A percentile compares a stretch with the other conserved stretches of the same genome.
Evolutionary conservation across 192 early-diverging fungal genomes (phyloP).

Genomic region (Coemansia sp.): DNA sequence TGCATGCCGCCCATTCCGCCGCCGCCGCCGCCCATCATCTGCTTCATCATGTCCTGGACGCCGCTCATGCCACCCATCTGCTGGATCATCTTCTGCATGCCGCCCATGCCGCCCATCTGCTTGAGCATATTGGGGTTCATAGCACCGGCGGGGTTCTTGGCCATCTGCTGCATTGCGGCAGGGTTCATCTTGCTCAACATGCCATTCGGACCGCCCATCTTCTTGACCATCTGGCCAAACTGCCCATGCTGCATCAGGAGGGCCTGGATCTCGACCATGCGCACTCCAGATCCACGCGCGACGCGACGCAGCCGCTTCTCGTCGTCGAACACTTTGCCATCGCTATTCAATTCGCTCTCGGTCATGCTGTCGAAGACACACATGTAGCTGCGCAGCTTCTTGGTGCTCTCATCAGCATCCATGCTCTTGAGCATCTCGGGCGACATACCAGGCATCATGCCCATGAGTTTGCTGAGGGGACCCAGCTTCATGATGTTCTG

Average conservation of each 20-base stretch:
- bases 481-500: slow-evolving; percentile 89
- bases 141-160: slow-evolving; percentile 69
- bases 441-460: slow-evolving; percentile 78
- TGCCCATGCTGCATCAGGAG: slow-evolving; percentile 72
- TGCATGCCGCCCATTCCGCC: slow-evolving; percentile 54
- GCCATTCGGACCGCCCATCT: slow-evolving; percentile 89
- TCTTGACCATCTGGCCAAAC: slow-evolving; percentile 88
- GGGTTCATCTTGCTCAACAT: slow-evolving; percentile 71
- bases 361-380: slow-evolving; percentile 98
- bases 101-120: slow-evolving; percentile 70
- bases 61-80: slow-evolving; percentile 57
- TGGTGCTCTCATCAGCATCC: slow-evolving; percentile 62
- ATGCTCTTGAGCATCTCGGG: slow-evolving; percentile 61
- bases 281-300: slow-evolving; percentile 83
- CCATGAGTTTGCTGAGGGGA: slow-evolving; percentile 88
- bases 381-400: slow-evolving; percentile 71
- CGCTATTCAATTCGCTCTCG: slow-evolving; percentile 82
- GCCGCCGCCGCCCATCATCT: slow-evolving; percentile 60
- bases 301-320: slow-evolving; percentile 77
- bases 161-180: slow-evolving; percentile 55
- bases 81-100: slow-evolving; percentile 56
- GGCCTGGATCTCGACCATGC: slow-evolving; percentile 79
- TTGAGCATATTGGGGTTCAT: slow-evolving; percentile 70
- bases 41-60: slow-evolving; percentile 64
- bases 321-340: slow-evolving; percentile 78